phyloP scores from a whole-genome alignment of 768 basidiomycete species.

The Mycena polygramma region DNA sequence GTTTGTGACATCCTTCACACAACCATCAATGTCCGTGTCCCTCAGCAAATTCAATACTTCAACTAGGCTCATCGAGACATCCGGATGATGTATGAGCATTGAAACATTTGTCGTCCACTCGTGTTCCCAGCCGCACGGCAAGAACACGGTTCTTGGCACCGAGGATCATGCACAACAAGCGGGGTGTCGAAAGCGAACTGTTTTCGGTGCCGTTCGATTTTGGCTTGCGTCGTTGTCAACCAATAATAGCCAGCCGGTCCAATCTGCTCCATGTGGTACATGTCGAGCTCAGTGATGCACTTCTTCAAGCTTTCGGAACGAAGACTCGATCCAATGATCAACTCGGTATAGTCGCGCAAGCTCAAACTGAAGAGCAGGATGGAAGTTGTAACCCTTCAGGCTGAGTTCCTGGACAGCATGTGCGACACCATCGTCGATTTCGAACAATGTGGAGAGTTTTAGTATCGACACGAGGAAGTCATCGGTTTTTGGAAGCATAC shows the following conservation, averaged over 20 bases:
- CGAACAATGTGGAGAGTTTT: conserved; percentile 8
- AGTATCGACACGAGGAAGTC: conserved; percentile 4
- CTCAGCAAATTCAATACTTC: not conserved
- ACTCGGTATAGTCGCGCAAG: conserved; percentile 6
- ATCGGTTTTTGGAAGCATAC: conserved; percentile 7
- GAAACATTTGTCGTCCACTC: conserved; percentile 7
- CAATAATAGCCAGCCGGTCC: not conserved
- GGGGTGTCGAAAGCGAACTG: conserved; percentile 3
- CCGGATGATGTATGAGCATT: conserved; percentile 14
- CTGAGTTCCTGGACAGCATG: not conserved
- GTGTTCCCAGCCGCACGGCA: not conserved
- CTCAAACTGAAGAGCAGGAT: conserved; percentile 12
- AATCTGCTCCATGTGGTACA: not conserved
- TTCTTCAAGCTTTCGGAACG: not conserved
- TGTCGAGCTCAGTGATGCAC: not conserved
- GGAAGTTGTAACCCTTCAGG: not conserved
- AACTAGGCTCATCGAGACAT: not conserved
- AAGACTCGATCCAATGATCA: conserved; percentile 5
- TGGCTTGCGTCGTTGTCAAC: not conserved
- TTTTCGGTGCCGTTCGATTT: not conserved
- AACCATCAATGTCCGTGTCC: not conserved
- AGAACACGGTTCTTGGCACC: not conserved
- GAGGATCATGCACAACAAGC: not conserved
- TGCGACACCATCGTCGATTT: not conserved
- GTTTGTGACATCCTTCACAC: conserved; percentile 7